These are phyloP conservation scores for Triadica sebifera DNA, from an alignment of 345 rosid species.

Conservation along the genomic window DNA sequence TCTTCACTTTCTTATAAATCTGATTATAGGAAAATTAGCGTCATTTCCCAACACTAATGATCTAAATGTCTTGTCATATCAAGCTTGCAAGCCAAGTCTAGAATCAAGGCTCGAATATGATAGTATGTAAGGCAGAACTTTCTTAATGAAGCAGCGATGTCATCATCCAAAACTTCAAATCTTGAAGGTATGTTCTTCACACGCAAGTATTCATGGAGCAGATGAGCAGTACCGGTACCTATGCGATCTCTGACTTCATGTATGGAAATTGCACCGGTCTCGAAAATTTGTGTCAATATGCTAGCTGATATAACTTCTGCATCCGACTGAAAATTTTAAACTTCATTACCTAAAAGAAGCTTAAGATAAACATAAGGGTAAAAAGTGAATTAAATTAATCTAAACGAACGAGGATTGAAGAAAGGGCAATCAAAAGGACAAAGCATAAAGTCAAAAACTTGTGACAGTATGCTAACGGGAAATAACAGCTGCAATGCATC, in stretches of 20 bases:
- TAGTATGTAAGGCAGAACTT: constrained; percentile 86
- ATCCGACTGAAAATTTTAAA: constrained; percentile 59
- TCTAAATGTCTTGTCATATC: constrained; percentile 84
- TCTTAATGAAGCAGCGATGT: constrained; percentile 68
- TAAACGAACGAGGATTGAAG: background rate
- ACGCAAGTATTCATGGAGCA: constrained; percentile 76
- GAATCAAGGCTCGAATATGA: constrained; percentile 79
- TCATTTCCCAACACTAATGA: too few species aligned
- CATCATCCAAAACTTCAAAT: constrained; percentile 69
- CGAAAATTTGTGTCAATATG: constrained; percentile 59
- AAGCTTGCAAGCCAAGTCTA: constrained; percentile 73
- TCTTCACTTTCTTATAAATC: too few species aligned
- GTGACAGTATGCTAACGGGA: constrained; percentile 77
- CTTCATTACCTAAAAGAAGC: background rate
- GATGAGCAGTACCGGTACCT: constrained; percentile 77
- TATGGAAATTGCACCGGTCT: constrained; percentile 59
- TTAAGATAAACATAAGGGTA: background rate
- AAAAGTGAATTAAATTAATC: too few species aligned
- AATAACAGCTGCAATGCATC: constrained; percentile 95
- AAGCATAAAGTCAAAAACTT: constrained; percentile 27
- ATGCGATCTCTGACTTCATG: constrained; percentile 61
- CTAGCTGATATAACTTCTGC: constrained; percentile 97
- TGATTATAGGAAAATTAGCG: too few species aligned
- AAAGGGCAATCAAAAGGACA: too few species aligned
- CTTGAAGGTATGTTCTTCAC: constrained; percentile 64